A percentile compares a stretch with the other conserved stretches of the same genome.
These are phyloP conservation scores for Botryosphaeria dothidea DNA, from an alignment of 2,329 filamentous ascomycete genomes.

Conservation along the genomic window DNA sequence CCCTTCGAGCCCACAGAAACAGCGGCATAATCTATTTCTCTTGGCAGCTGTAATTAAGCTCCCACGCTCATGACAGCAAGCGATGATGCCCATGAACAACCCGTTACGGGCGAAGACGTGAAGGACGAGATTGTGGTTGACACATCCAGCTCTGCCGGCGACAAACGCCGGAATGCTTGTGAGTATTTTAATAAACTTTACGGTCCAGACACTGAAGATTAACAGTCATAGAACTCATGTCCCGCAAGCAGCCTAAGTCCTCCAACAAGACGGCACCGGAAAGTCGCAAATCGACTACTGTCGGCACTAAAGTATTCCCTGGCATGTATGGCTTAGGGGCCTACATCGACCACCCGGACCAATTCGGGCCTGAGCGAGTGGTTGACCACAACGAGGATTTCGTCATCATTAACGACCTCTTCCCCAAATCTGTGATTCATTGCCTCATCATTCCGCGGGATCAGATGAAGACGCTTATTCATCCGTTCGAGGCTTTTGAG, in stretches of 20 bases:
- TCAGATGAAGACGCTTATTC: slow-evolving; percentile 57
- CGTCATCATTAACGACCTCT: slow-evolving; percentile 79
- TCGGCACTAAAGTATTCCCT: slow-evolving; percentile 40
- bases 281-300: slow-evolving; percentile 20
- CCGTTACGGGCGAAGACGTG: slow-evolving; percentile 28
- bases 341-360: slow-evolving; percentile 66
- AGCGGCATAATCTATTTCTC: too few relatives aligned
- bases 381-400: slow-evolving; percentile 69
- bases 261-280: slow-evolving; percentile 10
- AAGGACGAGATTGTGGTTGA: slow-evolving; percentile 22
- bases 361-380: slow-evolving; percentile 60
- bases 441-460: slow-evolving; percentile 83
- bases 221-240: slow-evolving; percentile 51
- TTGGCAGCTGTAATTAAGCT: not conserved
- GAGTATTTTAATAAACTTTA: slow-evolving; percentile 17
- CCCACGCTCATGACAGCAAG: not conserved
- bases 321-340: slow-evolving; percentile 63
- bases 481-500: slow-evolving; percentile 77
- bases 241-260: slow-evolving; percentile 39
- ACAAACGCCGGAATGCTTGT: slow-evolving; percentile 42
- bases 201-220: not conserved
- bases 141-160: not conserved
- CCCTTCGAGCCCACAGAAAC: not conserved
- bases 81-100: slow-evolving; percentile 22
- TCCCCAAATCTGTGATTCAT: slow-evolving; percentile 83